Percentiles rank a stretch among this genome's conserved stretches.
Conservation (phyloP, 768 basidiomycete genomes). For the Mycena epipterygia region DNA sequence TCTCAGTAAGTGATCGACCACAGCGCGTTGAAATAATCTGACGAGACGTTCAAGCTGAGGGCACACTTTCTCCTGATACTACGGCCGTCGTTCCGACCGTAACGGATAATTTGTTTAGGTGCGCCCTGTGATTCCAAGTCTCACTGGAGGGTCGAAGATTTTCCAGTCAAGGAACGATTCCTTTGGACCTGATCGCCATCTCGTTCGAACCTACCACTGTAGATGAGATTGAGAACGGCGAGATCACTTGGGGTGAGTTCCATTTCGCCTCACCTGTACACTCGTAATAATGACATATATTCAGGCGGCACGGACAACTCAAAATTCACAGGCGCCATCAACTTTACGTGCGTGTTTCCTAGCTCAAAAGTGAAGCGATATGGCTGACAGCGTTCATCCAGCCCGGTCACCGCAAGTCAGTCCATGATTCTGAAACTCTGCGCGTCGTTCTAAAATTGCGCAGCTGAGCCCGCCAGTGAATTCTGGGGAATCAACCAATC, state of each 20-base stretch:
- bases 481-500: slow-evolving; percentile 62
- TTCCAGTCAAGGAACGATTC: slow-evolving; percentile 46
- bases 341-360: slow-evolving; percentile 46
- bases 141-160: background rate
- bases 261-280: background rate
- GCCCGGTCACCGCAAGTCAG: slow-evolving; percentile 4
- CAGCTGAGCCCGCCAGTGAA: slow-evolving; percentile 43
- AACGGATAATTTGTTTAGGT: slow-evolving; percentile 52
- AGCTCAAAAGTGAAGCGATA: too few relatives aligned
- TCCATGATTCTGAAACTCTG: background rate
- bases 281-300: background rate
- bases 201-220: slow-evolving; percentile 55
- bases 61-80: slow-evolving; percentile 23
- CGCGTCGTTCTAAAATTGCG: slow-evolving; percentile 33
- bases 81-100: slow-evolving; percentile 51
- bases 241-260: slow-evolving; percentile 33
- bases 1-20: slow-evolving; percentile 43
- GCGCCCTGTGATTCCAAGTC: background rate
- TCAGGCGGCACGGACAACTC: slow-evolving; percentile 45
- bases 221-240: slow-evolving; percentile 29
- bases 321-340: slow-evolving; percentile 45
- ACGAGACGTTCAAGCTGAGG: background rate
- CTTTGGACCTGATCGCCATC: slow-evolving; percentile 48
- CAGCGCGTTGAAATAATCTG: background rate
- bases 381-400: background rate